These are phyloP conservation scores for Cystobasidium slooffiae DNA, from an alignment of 1,284 basidiomycete species.

Conservation along the genomic window DNA sequence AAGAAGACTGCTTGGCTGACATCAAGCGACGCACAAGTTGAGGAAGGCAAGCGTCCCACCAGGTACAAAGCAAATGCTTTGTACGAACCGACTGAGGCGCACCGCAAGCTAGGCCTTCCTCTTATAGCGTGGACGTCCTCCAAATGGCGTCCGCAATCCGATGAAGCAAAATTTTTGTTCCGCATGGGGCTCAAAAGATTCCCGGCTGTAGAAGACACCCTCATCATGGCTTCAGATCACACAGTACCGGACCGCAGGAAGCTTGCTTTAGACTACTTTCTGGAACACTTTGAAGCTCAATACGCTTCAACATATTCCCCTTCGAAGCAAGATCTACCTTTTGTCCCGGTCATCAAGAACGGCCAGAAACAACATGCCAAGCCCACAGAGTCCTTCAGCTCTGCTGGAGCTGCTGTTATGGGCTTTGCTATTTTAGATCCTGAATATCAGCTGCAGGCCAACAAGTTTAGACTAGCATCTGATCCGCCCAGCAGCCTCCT, in stretches of 20 bases:
- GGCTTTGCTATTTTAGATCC: slow-evolving; percentile 74
- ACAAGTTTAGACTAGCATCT: slow-evolving; percentile 74
- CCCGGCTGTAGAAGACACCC: slow-evolving; percentile 71
- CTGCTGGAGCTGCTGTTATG: slow-evolving; percentile 70
- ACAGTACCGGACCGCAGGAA: slow-evolving; percentile 61
- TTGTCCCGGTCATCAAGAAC: slow-evolving; percentile 73
- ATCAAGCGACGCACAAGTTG: background rate
- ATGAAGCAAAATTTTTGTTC: slow-evolving; percentile 87
- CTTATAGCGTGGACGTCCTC: slow-evolving; percentile 84
- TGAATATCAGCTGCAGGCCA: slow-evolving; percentile 64
- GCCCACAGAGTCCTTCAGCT: slow-evolving; percentile 77
- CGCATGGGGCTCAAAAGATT: slow-evolving; percentile 74
- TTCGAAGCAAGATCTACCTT: slow-evolving; percentile 62
- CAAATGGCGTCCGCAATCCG: slow-evolving; percentile 75
- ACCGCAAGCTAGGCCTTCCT: slow-evolving; percentile 76
- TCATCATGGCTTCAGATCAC: slow-evolving; percentile 68
- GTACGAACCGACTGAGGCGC: slow-evolving; percentile 79
- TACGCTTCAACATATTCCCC: background rate
- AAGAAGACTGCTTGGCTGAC: slow-evolving; percentile 80
- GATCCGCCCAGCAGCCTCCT: slow-evolving; percentile 74
- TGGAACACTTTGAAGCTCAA: slow-evolving; percentile 64
- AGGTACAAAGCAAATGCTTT: slow-evolving; percentile 54
- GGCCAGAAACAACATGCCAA: slow-evolving; percentile 65
- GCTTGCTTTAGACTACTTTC: slow-evolving; percentile 74
- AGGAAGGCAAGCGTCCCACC: slow-evolving; percentile 24